phyloP scores from a whole-genome alignment of 163 green algal species.

The Scenedesmus sp. region DNA sequence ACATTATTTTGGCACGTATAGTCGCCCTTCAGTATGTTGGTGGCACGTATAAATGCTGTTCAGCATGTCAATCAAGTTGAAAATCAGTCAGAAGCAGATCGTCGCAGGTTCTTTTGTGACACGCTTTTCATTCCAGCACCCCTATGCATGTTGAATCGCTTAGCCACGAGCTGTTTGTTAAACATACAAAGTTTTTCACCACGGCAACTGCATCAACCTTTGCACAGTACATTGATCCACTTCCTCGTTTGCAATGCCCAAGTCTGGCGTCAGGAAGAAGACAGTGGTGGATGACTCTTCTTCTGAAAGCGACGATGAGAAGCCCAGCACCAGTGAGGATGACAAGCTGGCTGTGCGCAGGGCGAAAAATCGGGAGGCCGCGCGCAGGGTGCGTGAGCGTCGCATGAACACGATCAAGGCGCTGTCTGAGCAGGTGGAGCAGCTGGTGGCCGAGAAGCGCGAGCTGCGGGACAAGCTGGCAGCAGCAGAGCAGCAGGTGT shows the following conservation, averaged over 20 bases:
- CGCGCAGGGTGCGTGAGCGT: conserved; percentile 49
- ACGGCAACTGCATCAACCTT: neutral
- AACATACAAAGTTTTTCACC: neutral
- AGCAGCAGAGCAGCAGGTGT: conserved; percentile 21
- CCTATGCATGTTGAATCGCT: too few species aligned
- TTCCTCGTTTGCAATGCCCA: neutral
- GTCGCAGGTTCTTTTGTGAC: neutral
- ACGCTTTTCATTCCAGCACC: neutral
- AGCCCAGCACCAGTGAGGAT: neutral
- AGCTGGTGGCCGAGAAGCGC: conserved; percentile 19
- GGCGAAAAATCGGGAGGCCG: conserved; percentile 47
- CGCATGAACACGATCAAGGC: conserved; percentile 51
- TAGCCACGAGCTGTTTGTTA: neutral
- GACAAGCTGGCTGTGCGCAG: conserved; percentile 31
- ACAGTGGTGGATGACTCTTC: neutral
- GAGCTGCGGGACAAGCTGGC: conserved; percentile 20
- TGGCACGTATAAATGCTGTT: too few species aligned
- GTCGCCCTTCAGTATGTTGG: too few species aligned
- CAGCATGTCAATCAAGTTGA: too few species aligned
- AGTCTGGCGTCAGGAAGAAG: neutral
- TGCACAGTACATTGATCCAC: neutral
- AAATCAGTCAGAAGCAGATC: too few species aligned
- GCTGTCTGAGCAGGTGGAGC: conserved; percentile 49
- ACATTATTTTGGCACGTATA: too few species aligned
- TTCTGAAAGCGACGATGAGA: conserved; percentile 8